Conservation (phyloP, 176 grass and related monocot species). For the Coix lacrymajobi region DNA sequence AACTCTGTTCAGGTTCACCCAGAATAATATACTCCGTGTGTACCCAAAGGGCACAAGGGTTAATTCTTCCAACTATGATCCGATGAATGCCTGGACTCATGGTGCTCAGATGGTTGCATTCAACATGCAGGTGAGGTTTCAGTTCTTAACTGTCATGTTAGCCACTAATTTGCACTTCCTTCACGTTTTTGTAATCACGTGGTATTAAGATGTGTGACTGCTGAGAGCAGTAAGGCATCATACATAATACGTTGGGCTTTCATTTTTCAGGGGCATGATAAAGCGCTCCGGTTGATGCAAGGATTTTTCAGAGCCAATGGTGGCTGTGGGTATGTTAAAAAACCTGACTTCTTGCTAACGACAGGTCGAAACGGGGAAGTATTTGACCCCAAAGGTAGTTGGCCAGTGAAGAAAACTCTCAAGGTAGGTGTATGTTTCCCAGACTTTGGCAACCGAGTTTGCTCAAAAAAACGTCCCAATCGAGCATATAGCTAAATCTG, state of each 20-base stretch:
- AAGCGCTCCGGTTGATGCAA: conserved; percentile 83
- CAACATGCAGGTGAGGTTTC: conserved; percentile 71
- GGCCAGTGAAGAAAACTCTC: conserved; percentile 69
- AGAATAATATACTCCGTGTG: conserved; percentile 78
- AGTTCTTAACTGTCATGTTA: neutral
- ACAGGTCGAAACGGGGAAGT: conserved; percentile 49
- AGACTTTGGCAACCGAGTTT: neutral
- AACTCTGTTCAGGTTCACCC: conserved; percentile 68
- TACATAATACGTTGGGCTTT: neutral
- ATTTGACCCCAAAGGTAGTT: conserved; percentile 62
- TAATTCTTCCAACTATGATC: conserved; percentile 85
- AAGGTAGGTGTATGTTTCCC: conserved; percentile 44
- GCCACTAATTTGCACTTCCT: neutral
- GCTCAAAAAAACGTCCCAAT: neutral
- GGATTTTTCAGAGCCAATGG: conserved; percentile 93
- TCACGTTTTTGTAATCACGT: neutral
- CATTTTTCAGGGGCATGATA: conserved; percentile 62
- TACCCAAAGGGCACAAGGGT: conserved; percentile 88
- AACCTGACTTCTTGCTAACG: conserved; percentile 75
- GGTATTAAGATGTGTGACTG: neutral
- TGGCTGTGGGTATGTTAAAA: conserved; percentile 80
- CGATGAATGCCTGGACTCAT: conserved; percentile 78
- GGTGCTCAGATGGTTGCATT: conserved; percentile 98
- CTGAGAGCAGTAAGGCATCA: neutral
- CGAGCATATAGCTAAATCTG: neutral